Conservation (phyloP, 2,329 filamentous ascomycete species). For the Pleochaeta shiraiana region DNA sequence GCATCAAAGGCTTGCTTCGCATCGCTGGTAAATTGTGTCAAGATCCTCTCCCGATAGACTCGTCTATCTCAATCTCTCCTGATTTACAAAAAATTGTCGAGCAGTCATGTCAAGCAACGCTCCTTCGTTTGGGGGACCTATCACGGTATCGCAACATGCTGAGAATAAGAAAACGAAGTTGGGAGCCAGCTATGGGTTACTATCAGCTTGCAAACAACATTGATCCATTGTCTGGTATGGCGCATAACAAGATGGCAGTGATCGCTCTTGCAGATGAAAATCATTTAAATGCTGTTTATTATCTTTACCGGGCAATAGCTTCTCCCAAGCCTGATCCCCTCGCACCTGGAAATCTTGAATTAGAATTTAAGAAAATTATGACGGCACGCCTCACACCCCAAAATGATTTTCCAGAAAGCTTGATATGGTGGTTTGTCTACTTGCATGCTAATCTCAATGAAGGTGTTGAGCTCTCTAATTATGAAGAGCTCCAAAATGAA, state of each 20-base stretch:
- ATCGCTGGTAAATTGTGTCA: constrained; percentile 17
- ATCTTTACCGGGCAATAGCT: constrained; percentile 66
- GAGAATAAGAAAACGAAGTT: constrained; percentile 46
- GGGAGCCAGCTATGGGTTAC: constrained; percentile 61
- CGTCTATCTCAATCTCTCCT: constrained; percentile 10
- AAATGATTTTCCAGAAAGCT: constrained; percentile 25
- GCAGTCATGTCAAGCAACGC: constrained; percentile 55
- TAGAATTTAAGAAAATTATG: constrained; percentile 50
- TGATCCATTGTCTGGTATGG: constrained; percentile 55
- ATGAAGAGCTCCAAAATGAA: constrained; percentile 67
- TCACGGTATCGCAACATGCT: constrained; percentile 66
- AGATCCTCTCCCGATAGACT: constrained; percentile 12
- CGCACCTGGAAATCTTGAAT: constrained; percentile 53
- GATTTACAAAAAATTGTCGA: constrained; percentile 28
- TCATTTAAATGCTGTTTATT: constrained; percentile 69
- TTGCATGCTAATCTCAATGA: constrained; percentile 71
- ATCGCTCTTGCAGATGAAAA: constrained; percentile 58
- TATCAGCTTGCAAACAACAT: constrained; percentile 66
- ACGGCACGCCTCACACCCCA: constrained; percentile 18
- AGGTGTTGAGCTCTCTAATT: constrained; percentile 49
- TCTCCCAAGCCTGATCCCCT: constrained; percentile 53
- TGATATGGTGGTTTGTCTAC: constrained; percentile 65
- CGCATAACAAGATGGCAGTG: constrained; percentile 80
- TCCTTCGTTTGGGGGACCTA: constrained; percentile 77
- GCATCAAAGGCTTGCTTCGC: constrained; percentile 14